Base-by-base conservation (phyloP, 2,329 filamentous ascomycete genomes). In the Nannizziopsis barbatae region DNA sequence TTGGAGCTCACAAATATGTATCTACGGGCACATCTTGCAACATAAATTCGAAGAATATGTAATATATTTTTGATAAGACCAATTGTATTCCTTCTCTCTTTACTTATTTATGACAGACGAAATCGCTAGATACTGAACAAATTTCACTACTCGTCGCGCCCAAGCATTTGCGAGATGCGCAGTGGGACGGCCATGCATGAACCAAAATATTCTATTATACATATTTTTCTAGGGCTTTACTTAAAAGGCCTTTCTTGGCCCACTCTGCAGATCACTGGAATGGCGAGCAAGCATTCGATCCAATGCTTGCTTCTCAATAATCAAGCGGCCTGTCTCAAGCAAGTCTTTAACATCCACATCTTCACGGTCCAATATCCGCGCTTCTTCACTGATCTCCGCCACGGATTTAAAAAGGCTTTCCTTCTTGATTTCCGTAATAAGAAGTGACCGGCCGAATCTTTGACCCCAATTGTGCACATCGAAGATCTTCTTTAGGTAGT, bases 271-370 rank as follows among this genome's bases (percentile, higher is more conserved):
- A 56, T 72, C 69, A 49, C 58, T 64, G 40, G 67, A 69, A 62
- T 94, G 88, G 56, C 74, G 69, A 62, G 73, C 68, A 59, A 95
- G 75, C 62, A 96, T 79, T 63, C 78, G 75, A 65, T 81, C 76
- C 60, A 98, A 73, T 32, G 90, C 90, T 37, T 72, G 70, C 64
- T 84, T 79, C 76, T 98, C 92, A 59, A 98, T 80, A 52, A 98
- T 81, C 52, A 98, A 72, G 60, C 88, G 80, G 47, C 85, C 84
- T 47, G 83, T 81, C 71, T 92, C 86, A 56, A 98, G 70, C 55
- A 98, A 68, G 65, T 96, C 86, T 76, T 96, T 98, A 53, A 98
- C 87, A 67, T 96, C 92, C 32, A 98, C 86, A 53, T 94, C 84
- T n/a, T 75, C 71, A 51, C 83, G 72, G 50, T 78, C 75, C 57